phyloP scores from a whole-genome alignment of 164 flowering plant genomes.

The Santalum album region DNA sequence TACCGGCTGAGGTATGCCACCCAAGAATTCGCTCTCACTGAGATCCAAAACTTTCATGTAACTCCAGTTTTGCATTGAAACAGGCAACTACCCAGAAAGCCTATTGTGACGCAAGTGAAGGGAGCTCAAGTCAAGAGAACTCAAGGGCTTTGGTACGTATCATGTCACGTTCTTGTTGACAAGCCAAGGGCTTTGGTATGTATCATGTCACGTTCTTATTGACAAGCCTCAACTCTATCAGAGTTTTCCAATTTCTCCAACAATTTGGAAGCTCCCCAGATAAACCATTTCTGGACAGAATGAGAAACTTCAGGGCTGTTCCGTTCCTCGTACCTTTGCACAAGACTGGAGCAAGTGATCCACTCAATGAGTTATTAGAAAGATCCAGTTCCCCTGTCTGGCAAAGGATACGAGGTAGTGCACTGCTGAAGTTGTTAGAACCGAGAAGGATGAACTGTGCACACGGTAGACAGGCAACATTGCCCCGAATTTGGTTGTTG shows the following conservation, averaged over 20 bases:
- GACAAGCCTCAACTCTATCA: conserved; percentile 11
- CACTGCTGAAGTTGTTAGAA: not conserved
- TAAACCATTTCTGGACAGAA: conserved; percentile 14
- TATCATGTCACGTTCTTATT: conserved; percentile 23
- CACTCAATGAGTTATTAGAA: not conserved
- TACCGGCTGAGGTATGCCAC: conserved; percentile 20
- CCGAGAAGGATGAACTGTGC: too few species aligned
- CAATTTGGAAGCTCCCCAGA: conserved; percentile 18
- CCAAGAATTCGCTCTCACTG: conserved; percentile 14
- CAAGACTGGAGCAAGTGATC: not conserved
- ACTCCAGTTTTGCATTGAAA: conserved; percentile 14
- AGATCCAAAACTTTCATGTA: conserved; percentile 14
- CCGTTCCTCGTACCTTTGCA: not conserved
- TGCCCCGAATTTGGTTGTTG: too few species aligned
- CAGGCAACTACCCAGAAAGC: conserved; percentile 15
- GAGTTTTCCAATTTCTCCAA: not conserved
- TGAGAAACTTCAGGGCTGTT: conserved; percentile 8
- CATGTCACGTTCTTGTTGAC: conserved; percentile 23
- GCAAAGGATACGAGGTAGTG: not conserved
- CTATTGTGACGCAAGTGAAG: conserved; percentile 12
- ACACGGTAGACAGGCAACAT: too few species aligned
- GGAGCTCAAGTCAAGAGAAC: not conserved
- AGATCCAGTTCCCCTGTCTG: not conserved
- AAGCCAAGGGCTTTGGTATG: conserved; percentile 23
- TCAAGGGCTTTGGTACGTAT: conserved; percentile 20